Evolutionary conservation across 306 rosid species (phyloP), one percentile per base, ranked within the genome.

Genomic region (Dryas octopetala): DNA sequence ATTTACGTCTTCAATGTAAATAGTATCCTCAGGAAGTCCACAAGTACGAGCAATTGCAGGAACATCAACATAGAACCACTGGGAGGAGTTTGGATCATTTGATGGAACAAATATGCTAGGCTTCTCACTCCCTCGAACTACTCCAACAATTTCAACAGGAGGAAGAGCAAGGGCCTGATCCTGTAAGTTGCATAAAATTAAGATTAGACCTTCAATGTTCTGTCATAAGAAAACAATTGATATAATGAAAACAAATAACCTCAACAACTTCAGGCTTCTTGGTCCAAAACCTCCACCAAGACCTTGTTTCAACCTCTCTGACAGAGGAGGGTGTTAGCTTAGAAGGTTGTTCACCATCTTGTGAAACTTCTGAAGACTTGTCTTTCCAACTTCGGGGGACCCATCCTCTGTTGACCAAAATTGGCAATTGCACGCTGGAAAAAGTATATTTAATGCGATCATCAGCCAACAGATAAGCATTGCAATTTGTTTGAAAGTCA

Each of bases 61-160:
- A 81, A 95, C 96, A 83, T 95, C 96, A 62, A 95, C 83, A 78
- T 87, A 92, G 88, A 95, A 95, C 98, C 98, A 95, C 59, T 95
- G 98, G 67, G 76, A 66, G 70, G 96, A 85, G 66, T 17, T 80
- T 0, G 93, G 97, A 76, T 95, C 98, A 71, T 95, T 95, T 72
- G 91, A 92, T 26, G 98, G 98, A 75, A 95, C 97, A 81, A 91
- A 95, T 76, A 95, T 90, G 82, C 96, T 95, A 32, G 97, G 98
- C 80, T 89, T 91, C 81, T 95, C 98, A 73, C 98, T 95, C 81
- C 85, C 90, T 10, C 98, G 97, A 74, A 91, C 86, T 40, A 90
- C 88, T 15, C 98, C 97, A 61, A 90, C 84, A 47, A 95, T 89
- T 83, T 89, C 90, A 43, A 51, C 58, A 66, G 88, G 86, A 66